phyloP scores from a whole-genome alignment of 2,329 filamentous ascomycete species.

The Ceratocystis eucalypticola region DNA sequence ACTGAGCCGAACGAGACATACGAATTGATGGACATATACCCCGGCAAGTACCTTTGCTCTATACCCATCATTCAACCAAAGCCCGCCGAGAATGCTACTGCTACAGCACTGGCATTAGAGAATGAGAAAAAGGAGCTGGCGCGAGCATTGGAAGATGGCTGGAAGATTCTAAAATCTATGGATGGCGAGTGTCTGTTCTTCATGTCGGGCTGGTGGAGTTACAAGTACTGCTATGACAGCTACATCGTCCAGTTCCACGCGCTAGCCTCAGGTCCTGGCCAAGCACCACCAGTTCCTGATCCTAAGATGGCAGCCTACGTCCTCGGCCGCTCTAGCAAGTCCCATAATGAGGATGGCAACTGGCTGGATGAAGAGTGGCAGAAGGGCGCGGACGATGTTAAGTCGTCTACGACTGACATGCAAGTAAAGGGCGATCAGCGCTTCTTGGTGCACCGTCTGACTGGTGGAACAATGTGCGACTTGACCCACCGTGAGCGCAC shows the following conservation, averaged over 20 bases:
- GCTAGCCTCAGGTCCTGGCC: constrained; percentile 50
- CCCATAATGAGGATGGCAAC: constrained; percentile 22
- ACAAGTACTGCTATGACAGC: constrained; percentile 82
- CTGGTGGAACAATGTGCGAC: constrained; percentile 71
- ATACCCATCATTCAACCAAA: constrained; percentile 56
- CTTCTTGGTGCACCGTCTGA: constrained; percentile 72
- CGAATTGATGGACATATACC: constrained; percentile 60
- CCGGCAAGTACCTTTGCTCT: constrained; percentile 66
- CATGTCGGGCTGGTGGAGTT: constrained; percentile 87
- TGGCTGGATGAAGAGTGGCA: constrained; percentile 25
- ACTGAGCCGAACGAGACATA: constrained; percentile 34
- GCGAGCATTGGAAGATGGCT: constrained; percentile 62
- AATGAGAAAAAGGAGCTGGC: constrained; percentile 70
- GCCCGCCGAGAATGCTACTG: constrained; percentile 46
- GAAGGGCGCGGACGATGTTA: constrained; percentile 14
- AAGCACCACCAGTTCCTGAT: constrained; percentile 65
- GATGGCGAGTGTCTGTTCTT: constrained; percentile 70
- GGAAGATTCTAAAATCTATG: constrained; percentile 66
- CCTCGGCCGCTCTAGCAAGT: constrained; percentile 41
- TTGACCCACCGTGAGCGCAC: constrained; percentile 68
- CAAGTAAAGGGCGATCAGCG: constrained; percentile 72
- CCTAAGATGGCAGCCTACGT: constrained; percentile 62
- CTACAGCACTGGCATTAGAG: constrained; percentile 51
- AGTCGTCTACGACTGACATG: constrained; percentile 35
- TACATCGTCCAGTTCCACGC: constrained; percentile 87